These are phyloP conservation scores for Stephanodiscus triporus DNA, from an alignment of 108 stramenopile species.

Conservation along the genomic window DNA sequence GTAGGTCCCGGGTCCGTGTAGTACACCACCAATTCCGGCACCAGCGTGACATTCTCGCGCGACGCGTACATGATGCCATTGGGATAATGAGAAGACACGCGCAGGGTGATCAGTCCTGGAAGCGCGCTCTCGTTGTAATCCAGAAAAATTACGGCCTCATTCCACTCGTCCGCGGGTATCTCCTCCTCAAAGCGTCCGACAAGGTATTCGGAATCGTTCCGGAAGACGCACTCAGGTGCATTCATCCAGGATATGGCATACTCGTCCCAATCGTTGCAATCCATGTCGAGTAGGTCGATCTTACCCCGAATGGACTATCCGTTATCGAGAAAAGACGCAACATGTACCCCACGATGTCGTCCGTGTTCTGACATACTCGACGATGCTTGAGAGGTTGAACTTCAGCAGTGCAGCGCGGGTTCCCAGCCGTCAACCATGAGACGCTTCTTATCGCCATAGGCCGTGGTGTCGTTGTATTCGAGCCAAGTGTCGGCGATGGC, in stretches of 20 bases:
- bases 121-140: not conserved
- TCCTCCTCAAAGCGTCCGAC: not conserved
- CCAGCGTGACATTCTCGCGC: not conserved
- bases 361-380: not conserved
- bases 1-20: not conserved
- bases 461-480: not conserved
- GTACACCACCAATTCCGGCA: constrained; percentile 11
- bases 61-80: constrained; percentile 10
- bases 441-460: not conserved
- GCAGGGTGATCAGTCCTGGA: not conserved
- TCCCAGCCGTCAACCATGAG: not conserved
- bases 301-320: constrained; percentile 1
- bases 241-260: not conserved
- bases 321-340: not conserved
- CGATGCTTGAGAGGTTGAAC: not conserved
- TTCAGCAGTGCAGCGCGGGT: not conserved
- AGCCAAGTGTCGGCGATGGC: constrained; percentile 2
- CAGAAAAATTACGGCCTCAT: constrained; percentile 1
- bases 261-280: constrained; percentile 9
- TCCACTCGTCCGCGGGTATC: constrained; percentile 4
- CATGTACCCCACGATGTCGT: not conserved
- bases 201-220: not conserved
- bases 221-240: constrained; percentile 4
- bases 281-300: not conserved
- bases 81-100: constrained; percentile 4